Conservation (phyloP, 345 rosid species). For the Anacardium occidentale region DNA sequence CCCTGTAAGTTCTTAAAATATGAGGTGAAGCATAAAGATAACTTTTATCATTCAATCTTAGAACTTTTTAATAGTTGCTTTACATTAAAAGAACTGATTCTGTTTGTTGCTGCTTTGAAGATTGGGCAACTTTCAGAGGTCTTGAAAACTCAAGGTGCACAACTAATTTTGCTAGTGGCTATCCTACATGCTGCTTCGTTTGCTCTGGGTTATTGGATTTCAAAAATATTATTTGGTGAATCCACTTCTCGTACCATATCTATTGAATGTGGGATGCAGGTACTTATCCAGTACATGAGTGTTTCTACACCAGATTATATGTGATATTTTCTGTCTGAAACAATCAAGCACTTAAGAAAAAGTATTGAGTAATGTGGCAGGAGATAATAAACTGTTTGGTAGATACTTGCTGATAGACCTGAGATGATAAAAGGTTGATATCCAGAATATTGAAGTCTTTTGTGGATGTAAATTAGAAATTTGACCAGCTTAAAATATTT, state of each 20-base stretch:
- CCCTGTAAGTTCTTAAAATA: conserved; percentile 62
- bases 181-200: conserved; percentile 78
- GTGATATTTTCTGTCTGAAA: background rate
- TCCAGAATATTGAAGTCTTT: background rate
- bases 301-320: background rate
- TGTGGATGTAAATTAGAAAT: background rate
- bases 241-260: conserved; percentile 98
- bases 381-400: background rate
- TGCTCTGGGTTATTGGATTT: conserved; percentile 81
- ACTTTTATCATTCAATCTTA: conserved; percentile 7
- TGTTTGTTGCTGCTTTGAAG: conserved; percentile 30
- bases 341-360: no score
- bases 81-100: conserved; percentile 12
- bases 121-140: conserved; percentile 94
- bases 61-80: conserved; percentile 10
- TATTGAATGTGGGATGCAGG: conserved; percentile 99
- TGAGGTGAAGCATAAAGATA: background rate
- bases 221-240: conserved; percentile 85
- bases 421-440: background rate
- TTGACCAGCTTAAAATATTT: background rate
- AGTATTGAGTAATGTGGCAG: background rate
- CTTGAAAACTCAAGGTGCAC: conserved; percentile 86
- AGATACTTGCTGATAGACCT: background rate
- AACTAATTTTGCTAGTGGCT: conserved; percentile 81
- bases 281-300: conserved; percentile 19